Evolutionary conservation across 257 asterid species (phyloP).

Genomic region (Scutellaria minor): DNA sequence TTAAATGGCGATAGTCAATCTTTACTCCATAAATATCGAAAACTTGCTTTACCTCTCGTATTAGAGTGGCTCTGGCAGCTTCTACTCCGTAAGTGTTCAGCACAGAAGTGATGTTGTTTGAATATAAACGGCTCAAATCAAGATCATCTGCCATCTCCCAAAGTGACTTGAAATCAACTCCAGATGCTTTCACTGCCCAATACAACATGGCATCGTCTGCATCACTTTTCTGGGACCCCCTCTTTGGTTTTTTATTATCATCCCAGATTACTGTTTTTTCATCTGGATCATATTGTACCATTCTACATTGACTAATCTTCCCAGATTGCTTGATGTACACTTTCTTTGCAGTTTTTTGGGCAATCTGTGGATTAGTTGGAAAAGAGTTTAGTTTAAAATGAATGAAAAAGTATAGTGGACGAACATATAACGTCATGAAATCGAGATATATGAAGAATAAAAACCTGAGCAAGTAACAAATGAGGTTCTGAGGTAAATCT

Average conservation of each 20-base stretch:
- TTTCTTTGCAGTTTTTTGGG: slow-evolving; percentile 78
- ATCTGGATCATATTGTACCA: slow-evolving; percentile 79
- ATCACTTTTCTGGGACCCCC: slow-evolving; percentile 32
- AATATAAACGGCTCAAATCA: slow-evolving; percentile 72
- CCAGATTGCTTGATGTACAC: slow-evolving; percentile 71
- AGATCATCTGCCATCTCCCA: slow-evolving; percentile 81
- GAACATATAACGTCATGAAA: no score
- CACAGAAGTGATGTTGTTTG: slow-evolving; percentile 73
- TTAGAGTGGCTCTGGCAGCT: slow-evolving; percentile 83
- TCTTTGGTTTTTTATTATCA: slow-evolving; percentile 46
- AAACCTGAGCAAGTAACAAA: slow-evolving; percentile 86
- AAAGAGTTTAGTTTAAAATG: not conserved
- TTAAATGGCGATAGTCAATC: slow-evolving; percentile 82
- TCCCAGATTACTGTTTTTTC: slow-evolving; percentile 90
- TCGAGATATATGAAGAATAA: not conserved
- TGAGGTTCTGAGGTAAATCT: slow-evolving; percentile 72
- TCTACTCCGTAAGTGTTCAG: slow-evolving; percentile 82
- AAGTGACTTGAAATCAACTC: slow-evolving; percentile 67
- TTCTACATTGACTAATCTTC: slow-evolving; percentile 70
- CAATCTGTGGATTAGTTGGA: slow-evolving; percentile 56
- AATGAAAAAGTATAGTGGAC: no score
- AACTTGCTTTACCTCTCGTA: slow-evolving; percentile 82
- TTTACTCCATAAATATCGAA: slow-evolving; percentile 90
- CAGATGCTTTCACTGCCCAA: slow-evolving; percentile 93
- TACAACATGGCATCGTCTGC: slow-evolving; percentile 46